Evolutionary conservation across 148 eudicot genomes (phyloP).

Genomic region (Hydrangea macrophylla): DNA sequence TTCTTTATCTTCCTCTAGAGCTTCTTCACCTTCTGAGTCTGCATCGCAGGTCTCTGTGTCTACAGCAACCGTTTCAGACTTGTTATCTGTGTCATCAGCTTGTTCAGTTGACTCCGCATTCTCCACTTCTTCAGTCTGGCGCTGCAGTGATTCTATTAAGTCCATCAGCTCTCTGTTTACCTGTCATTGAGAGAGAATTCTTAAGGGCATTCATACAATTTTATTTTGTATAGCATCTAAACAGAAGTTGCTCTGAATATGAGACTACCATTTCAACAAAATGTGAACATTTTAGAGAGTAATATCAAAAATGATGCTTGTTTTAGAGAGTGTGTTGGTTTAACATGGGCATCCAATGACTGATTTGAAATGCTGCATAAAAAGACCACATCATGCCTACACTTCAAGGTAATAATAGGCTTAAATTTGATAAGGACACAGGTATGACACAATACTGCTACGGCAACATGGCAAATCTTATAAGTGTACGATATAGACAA

Average conservation of each 20-base stretch:
- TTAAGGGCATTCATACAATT: not conserved
- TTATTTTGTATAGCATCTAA: not conserved
- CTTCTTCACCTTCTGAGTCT: not conserved
- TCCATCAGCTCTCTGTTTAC: slow-evolving; percentile 83
- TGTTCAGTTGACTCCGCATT: slow-evolving; percentile 23
- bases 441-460: too few species aligned
- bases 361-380: not conserved
- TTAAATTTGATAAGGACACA: too few species aligned
- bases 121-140: slow-evolving; percentile 42
- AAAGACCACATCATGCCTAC: not conserved
- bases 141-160: slow-evolving; percentile 59
- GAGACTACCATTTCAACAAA: not conserved
- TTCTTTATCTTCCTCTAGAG: slow-evolving; percentile 11
- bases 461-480: too few species aligned
- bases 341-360: not conserved
- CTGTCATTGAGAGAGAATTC: slow-evolving; percentile 26
- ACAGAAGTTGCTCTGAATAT: not conserved
- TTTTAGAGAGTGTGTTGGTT: not conserved
- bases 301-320: not conserved
- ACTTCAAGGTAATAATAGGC: not conserved
- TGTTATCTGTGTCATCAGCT: slow-evolving; percentile 21
- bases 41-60: slow-evolving; percentile 14
- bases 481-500: too few species aligned
- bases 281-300: not conserved
- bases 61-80: slow-evolving; percentile 13